These are phyloP conservation scores for Tricholoma sp. DNA, from an alignment of 768 basidiomycete genomes.

Conservation along the genomic window DNA sequence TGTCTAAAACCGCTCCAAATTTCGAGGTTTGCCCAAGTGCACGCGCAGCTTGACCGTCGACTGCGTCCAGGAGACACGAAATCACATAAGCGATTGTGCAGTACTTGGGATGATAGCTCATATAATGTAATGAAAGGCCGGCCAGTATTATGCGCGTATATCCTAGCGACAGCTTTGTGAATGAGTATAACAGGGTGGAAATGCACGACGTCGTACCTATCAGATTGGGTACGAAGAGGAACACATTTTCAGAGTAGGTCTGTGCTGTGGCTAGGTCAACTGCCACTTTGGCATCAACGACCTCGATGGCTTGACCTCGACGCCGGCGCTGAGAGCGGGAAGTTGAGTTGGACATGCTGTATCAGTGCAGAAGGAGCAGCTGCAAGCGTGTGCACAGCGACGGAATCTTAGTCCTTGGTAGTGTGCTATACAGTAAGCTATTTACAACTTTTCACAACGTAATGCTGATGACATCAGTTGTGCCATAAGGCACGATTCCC, in stretches of 20 bases:
- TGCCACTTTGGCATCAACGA: conserved; percentile 80
- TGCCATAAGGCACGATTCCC: too few relatives aligned
- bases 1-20: conserved; percentile 97
- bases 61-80: conserved; percentile 91
- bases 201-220: conserved; percentile 63
- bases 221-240: conserved; percentile 94
- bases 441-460: not conserved
- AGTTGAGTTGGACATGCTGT: conserved; percentile 21
- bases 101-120: conserved; percentile 92
- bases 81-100: conserved; percentile 87
- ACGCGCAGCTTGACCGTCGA: conserved; percentile 91
- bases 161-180: conserved; percentile 39
- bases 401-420: not conserved
- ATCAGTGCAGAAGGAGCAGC: not conserved
- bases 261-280: conserved; percentile 86
- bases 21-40: conserved; percentile 87
- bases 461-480: not conserved
- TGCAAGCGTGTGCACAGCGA: not conserved
- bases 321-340: conserved; percentile 36
- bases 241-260: conserved; percentile 91
- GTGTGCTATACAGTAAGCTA: not conserved
- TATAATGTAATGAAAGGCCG: conserved; percentile 81
- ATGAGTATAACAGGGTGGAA: conserved; percentile 2
- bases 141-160: conserved; percentile 91
- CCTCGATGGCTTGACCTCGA: conserved; percentile 50